Evolutionary conservation across 306 rosid species (phyloP), one percentile per base, ranked within the genome.

Genomic region (Prunus campanulata): DNA sequence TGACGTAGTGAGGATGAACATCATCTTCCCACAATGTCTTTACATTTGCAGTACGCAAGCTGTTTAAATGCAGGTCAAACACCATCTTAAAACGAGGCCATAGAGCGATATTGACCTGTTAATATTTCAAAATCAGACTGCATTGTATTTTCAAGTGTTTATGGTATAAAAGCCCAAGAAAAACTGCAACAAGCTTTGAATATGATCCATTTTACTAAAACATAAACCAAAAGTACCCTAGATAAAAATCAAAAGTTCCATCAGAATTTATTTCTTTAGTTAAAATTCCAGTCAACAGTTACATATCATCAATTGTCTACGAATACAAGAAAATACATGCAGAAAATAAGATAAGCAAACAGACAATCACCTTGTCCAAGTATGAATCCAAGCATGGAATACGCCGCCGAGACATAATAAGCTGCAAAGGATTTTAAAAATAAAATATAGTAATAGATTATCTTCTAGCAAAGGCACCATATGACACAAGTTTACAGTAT

Each of bases 81-180:
- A 92, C 98, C 95, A 92, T 85, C 85, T 92, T 95, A 86, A 95
- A 95, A 74, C 98, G 92, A 80, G 98, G 98, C 98, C 98, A 95
- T 66, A 95, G 85, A 71, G 90, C 85, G 74, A 95, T 95, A 79
- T 92, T 92, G 82, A 92, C 88, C 98, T 94, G 93, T 74, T 74
- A 78, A 72, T 42, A 59, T 55, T 62, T 29, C 19, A 32, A 52
- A 57, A 52, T 20, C 29, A 18, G 64, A 51, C 15, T 25, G 50
- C 25, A n/a, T 35, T 12, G 35, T 7, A 2, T 20, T 50, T 56
- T 20, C 25, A 55, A 20, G 16, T 55, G 14, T 14, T 30, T 11
- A 11, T 13, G 46, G 35, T 32, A 7, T 71, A 35, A 12, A 12
- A 51, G n/a, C 42, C 74, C 19, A 32, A 54, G 39, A 30, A 20